Base-by-base conservation (phyloP, 371 early-diverging fungal genomes). In the Mortierella sp. region DNA sequence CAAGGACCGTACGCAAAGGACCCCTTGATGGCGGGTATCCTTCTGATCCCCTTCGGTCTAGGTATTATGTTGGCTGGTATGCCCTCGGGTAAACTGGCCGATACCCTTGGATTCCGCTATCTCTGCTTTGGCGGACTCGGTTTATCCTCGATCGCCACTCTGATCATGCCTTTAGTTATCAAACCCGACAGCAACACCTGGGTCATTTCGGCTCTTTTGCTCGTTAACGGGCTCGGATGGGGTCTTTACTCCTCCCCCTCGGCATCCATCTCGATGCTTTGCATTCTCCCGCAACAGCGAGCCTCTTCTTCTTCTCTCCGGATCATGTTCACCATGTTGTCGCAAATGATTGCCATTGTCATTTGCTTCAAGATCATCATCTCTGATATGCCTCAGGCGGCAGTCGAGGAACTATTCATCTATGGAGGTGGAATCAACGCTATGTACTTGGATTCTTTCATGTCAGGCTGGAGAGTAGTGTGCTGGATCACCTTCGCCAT, bases 261-360 rank as follows among this genome's bases (percentile, higher is more conserved):
- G 0, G 61, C 72, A 4, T 66, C 72, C 21, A 72, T 72, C 54
- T 72, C 72, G 19, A 60, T 72, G 49, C 64, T 72, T n/a, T 72
- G 72, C 34, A 72, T 72, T n/a, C 53, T 72, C 11, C 72, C 72
- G 15, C 72, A 72, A 53, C 72, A 72, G 49, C 66, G 72, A 8
- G 27, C 72, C 5, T 72, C 72, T 6, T 72, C 72, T 1, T 72
- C 72, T 1, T 72, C 72, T 15, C 57, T 72, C 24, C 72, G 72
- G 24, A 72, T 72, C 53, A 72, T 72, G 72, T 72, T 72, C 52
- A 72, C 72, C 0, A 72, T 72, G 72, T 6, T 72, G 44, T 72
- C 72, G 0, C 72, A 72, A 44, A 72, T 72, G 72, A 72, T 72
- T 53, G 72, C 72, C 21, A 72, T 72, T 28, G 72, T 72, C 24